Evolutionary conservation across 352 stramenopile species (phyloP), one percentile per base, ranked within the genome.

Genomic region (Phytophthora niederhauseri): DNA sequence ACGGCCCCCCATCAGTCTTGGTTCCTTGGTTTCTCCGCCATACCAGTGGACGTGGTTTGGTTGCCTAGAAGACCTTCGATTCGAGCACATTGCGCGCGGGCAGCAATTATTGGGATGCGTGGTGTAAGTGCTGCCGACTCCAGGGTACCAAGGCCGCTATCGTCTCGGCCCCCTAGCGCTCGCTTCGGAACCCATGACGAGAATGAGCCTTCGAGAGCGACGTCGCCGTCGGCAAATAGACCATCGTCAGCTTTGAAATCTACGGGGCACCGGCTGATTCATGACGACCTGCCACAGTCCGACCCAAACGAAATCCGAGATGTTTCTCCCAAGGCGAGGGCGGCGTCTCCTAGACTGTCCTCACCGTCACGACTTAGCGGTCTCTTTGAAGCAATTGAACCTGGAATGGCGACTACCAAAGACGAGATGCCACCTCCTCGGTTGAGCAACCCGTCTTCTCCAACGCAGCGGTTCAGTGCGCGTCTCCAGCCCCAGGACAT

Each of bases 241-340:
- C 54, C 62, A 3, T 59, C 48, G 4, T 70, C 63, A 45, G 52
- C 69, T 24, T 53, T 72, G 4, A 64, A 72, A 26, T 74, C 66
- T 12, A 68, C 57, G 6, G 66, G 50, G 14, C 59, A 73, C 17
- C 59, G 51, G 36, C 61, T 73, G 20, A 71, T 73, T 55, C 52
- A 77, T 50, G 66, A 77, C 11, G 70, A 74, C 6, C n/a, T 64
- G 8, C 11, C 55, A 17, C 20, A 22, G 20, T n/a, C 24, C 17
- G 49, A 61, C 12, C 31, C 28, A 51, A 62, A 45, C 14, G 60
- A 68, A 5, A 14, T 61, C 28, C 70, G 36, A 26, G 56, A 63
- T 48, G 48, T n/a, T 11, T 64, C 57, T 1, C 57, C 49, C 9
- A 70, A 55, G 15, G 34, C 46, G 19, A 63, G 31, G 26, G 34